Evolutionary conservation across 495 filamentous ascomycete genomes (phyloP).

Genomic region (Penicillium odoratum): DNA sequence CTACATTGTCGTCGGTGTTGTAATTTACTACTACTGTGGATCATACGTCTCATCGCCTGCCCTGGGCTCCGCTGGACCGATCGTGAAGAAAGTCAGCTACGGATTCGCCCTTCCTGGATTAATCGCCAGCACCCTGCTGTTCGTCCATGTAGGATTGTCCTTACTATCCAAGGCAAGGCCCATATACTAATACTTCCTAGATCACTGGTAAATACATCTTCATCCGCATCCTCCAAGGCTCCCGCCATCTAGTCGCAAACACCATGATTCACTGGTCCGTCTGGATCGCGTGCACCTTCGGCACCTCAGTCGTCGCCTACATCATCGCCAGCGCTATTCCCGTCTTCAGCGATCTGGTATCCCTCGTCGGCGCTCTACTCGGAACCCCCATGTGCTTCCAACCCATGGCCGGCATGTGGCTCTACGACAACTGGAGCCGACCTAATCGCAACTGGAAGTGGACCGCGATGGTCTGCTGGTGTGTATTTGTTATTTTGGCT

Average conservation of each 20-base stretch:
- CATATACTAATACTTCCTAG: constrained; percentile 11
- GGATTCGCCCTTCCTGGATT: constrained; percentile 65
- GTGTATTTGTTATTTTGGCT: constrained; percentile 28
- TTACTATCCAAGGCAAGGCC: neutral
- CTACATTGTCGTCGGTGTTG: constrained; percentile 61
- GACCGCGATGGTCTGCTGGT: constrained; percentile 35
- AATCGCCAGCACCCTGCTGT: constrained; percentile 29
- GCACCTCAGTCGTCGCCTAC: constrained; percentile 61
- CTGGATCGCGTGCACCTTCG: constrained; percentile 58
- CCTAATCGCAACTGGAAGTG: constrained; percentile 22
- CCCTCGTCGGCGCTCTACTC: constrained; percentile 61
- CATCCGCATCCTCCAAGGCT: constrained; percentile 54
- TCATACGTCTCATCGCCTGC: constrained; percentile 63
- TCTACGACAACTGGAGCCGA: constrained; percentile 48
- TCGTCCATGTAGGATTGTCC: constrained; percentile 27
- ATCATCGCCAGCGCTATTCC: constrained; percentile 71
- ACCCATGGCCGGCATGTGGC: constrained; percentile 50
- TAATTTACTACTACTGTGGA: constrained; percentile 72
- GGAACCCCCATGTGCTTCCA: constrained; percentile 47
- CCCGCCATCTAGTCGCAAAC: constrained; percentile 57
- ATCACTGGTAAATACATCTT: constrained; percentile 60
- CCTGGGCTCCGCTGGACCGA: constrained; percentile 59
- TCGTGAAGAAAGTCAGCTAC: constrained; percentile 67
- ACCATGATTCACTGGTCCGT: constrained; percentile 54
- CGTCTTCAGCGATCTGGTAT: constrained; percentile 64